These are phyloP conservation scores for Patellifolia procumbens DNA, from an alignment of 179 eudicot species.

Conservation along the genomic window DNA sequence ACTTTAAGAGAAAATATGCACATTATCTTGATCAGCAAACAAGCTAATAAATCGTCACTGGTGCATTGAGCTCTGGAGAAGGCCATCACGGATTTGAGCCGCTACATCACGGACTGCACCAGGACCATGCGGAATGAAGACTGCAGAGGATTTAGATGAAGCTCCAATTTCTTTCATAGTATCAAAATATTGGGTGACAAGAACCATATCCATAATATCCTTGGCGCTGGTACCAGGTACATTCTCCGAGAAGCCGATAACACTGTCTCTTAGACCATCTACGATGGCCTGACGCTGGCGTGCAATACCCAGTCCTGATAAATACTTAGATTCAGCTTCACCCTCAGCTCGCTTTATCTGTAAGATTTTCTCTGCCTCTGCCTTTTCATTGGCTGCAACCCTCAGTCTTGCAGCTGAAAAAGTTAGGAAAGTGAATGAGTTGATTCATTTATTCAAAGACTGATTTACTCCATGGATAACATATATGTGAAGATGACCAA, in stretches of 20 bases:
- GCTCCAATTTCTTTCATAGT: constrained; percentile 41
- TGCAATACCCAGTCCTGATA: constrained; percentile 37
- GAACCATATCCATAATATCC: constrained; percentile 41
- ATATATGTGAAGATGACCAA: no score
- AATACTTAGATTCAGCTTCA: constrained; percentile 40
- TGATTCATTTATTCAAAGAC: background rate
- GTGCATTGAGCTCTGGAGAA: no score
- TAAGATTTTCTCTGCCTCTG: constrained; percentile 40
- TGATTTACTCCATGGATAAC: no score
- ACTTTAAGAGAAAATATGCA: no score
- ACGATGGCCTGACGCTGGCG: constrained; percentile 40
- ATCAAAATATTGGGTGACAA: constrained; percentile 41
- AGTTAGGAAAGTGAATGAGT: background rate
- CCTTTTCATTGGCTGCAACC: constrained; percentile 37
- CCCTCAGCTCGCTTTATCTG: constrained; percentile 38
- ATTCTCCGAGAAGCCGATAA: constrained; percentile 30
- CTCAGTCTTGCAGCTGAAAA: constrained; percentile 38
- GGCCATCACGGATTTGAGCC: constrained; percentile 36
- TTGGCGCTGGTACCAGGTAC: constrained; percentile 40
- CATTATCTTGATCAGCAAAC: no score
- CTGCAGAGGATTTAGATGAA: constrained; percentile 30
- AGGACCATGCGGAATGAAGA: constrained; percentile 43
- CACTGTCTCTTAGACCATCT: constrained; percentile 41
- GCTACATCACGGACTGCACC: constrained; percentile 42
- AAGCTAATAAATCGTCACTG: no score